These are phyloP conservation scores for Neohortaea acidophila DNA, from an alignment of 495 filamentous ascomycete species.

Conservation along the genomic window DNA sequence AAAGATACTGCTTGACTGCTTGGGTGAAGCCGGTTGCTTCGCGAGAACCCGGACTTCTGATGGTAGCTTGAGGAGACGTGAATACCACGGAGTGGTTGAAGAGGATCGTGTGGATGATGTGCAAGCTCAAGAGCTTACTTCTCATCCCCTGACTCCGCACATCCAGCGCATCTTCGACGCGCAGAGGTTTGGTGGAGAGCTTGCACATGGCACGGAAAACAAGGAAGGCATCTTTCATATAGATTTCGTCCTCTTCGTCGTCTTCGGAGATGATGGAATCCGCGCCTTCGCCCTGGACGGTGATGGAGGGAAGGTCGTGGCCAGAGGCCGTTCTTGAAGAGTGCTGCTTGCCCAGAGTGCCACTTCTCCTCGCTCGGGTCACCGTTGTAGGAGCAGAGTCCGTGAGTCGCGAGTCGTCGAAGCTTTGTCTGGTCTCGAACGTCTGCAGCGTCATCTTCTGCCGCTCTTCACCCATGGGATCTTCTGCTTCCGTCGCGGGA, in stretches of 20 bases:
- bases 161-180: slow-evolving; percentile 82
- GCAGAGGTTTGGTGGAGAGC: slow-evolving; percentile 77
- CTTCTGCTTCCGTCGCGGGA: slow-evolving; percentile 39
- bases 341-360: slow-evolving; percentile 27
- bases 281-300: slow-evolving; percentile 34
- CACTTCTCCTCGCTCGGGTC: slow-evolving; percentile 49
- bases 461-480: slow-evolving; percentile 46
- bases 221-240: slow-evolving; percentile 88
- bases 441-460: slow-evolving; percentile 83
- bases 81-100: slow-evolving; percentile 83
- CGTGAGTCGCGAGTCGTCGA: slow-evolving; percentile 78
- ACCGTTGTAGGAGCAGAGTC: slow-evolving; percentile 89
- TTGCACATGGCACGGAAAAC: slow-evolving; percentile 97
- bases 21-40: slow-evolving; percentile 87
- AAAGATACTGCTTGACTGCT: slow-evolving; percentile 89
- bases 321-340: slow-evolving; percentile 42
- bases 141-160: slow-evolving; percentile 89
- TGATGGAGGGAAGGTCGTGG: slow-evolving; percentile 23
- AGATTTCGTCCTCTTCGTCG: slow-evolving; percentile 92
- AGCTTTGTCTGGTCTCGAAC: slow-evolving; percentile 82
- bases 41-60: slow-evolving; percentile 66
- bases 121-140: slow-evolving; percentile 86
- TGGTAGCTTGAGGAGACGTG: slow-evolving; percentile 74
- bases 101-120: slow-evolving; percentile 83
- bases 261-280: slow-evolving; percentile 37